Conservation (phyloP, 169 alveolate genomes). For the Toxoplasma gondii region DNA sequence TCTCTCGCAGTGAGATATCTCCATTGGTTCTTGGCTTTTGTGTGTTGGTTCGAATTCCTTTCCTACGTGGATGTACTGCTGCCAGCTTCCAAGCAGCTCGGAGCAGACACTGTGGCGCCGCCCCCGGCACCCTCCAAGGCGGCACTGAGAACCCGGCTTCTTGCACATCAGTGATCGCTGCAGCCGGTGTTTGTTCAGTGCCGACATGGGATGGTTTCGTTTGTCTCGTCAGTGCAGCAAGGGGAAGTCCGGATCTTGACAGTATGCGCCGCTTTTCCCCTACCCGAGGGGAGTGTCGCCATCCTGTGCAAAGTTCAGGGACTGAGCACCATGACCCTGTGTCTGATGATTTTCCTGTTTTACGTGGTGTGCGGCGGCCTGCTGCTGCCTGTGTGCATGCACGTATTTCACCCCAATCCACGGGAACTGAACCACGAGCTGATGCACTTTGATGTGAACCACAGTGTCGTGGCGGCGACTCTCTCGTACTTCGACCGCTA, state of each 20-base stretch:
- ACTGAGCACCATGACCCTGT: slow-evolving; percentile 36
- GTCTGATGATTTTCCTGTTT: slow-evolving; percentile 28
- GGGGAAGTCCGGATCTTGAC: background rate
- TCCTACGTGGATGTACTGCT: too few relatives aligned
- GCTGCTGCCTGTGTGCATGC: slow-evolving; percentile 64
- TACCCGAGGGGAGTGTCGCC: background rate
- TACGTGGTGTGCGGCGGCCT: slow-evolving; percentile 60
- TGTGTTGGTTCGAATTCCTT: too few relatives aligned
- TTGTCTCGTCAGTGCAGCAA: too few relatives aligned
- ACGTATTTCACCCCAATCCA: slow-evolving; percentile 63
- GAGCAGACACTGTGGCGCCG: too few relatives aligned
- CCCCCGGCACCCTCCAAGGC: too few relatives aligned
- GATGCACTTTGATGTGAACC: slow-evolving; percentile 32
- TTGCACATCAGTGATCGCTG: too few relatives aligned
- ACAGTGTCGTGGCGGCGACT: slow-evolving; percentile 19
- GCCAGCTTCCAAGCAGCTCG: too few relatives aligned
- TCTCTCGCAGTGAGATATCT: too few relatives aligned
- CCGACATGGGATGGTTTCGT: too few relatives aligned
- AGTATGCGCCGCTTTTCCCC: background rate
- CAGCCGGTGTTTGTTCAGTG: too few relatives aligned
- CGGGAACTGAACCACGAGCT: slow-evolving; percentile 50
- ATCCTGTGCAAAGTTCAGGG: background rate
- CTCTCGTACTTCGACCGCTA: slow-evolving; percentile 17
- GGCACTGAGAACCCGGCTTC: too few relatives aligned
- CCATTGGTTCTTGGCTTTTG: too few relatives aligned